Percentiles rank a stretch among this genome's conserved stretches.
Evolutionary conservation across 371 early-diverging fungal species (phyloP).

Genomic region (Saksenaea vasiformis): DNA sequence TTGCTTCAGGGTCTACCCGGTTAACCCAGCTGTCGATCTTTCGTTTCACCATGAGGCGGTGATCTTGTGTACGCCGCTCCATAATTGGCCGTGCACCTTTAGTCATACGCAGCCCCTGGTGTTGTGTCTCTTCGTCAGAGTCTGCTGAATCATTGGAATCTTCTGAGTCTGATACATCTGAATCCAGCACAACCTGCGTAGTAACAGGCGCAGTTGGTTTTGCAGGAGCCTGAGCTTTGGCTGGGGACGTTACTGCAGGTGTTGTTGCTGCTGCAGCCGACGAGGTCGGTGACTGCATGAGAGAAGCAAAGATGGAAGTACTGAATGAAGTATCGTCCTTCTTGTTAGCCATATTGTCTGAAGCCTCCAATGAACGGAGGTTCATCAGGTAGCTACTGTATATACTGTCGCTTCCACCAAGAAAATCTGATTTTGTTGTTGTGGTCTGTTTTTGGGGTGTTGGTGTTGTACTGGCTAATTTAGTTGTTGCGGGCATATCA

Average conservation of each 20-base stretch:
- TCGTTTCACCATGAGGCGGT: constrained; percentile 36
- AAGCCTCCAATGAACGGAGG: constrained; percentile 21
- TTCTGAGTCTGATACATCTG: constrained; percentile 45
- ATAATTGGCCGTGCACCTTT: constrained; percentile 43
- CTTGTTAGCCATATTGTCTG: neutral
- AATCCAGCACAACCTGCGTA: constrained; percentile 37
- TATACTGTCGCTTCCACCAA: constrained; percentile 4
- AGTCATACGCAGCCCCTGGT: constrained; percentile 11
- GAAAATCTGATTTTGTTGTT: constrained; percentile 6
- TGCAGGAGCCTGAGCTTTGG: neutral
- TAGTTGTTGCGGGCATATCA: constrained; percentile 7
- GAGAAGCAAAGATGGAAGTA: constrained; percentile 5
- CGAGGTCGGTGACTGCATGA: neutral
- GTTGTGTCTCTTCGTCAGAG: constrained; percentile 16
- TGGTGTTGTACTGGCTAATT: constrained; percentile 8
- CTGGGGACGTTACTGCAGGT: constrained; percentile 3
- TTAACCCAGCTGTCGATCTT: constrained; percentile 42
- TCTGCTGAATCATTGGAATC: too few relatives aligned
- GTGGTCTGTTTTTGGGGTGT: neutral
- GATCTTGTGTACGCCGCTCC: constrained; percentile 41
- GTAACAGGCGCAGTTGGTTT: constrained; percentile 9
- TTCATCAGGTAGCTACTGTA: constrained; percentile 7
- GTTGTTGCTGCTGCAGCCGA: neutral
- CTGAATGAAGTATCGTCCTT: neutral
- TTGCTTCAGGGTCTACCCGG: constrained; percentile 36